phyloP scores from a whole-genome alignment of 306 rosid genomes.

The Quercus berberidifolia region DNA sequence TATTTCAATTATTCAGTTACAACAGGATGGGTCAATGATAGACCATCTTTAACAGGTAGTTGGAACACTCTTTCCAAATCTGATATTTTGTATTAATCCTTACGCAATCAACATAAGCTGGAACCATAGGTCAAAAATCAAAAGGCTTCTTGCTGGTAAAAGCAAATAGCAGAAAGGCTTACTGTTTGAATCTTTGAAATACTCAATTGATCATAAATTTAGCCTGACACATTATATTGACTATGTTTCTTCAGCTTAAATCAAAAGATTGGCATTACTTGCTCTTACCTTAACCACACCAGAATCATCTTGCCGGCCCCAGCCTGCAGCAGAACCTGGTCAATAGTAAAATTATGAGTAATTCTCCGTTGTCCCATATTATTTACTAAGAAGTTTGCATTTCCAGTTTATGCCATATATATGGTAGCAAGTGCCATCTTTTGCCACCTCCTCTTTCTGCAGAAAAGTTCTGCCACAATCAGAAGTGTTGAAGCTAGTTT shows the following conservation, averaged over 20 bases:
- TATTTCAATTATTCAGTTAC: not conserved
- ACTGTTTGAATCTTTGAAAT: not conserved
- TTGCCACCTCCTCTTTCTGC: no score
- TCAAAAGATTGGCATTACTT: slow-evolving; percentile 7
- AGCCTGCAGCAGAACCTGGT: slow-evolving; percentile 94
- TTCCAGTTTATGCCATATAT: no score
- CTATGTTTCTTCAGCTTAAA: slow-evolving; percentile 1
- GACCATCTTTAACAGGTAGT: not conserved
- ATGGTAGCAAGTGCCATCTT: no score
- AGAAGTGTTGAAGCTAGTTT: no score
- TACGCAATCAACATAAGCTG: not conserved
- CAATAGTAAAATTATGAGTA: slow-evolving; percentile 15
- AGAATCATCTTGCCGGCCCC: slow-evolving; percentile 97
- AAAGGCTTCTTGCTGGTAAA: not conserved
- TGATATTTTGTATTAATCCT: not conserved
- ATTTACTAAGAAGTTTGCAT: no score
- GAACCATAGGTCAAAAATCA: not conserved
- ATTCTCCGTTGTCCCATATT: not conserved
- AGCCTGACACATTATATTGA: not conserved
- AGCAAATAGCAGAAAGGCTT: not conserved
- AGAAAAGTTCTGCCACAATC: no score
- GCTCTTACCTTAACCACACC: slow-evolving; percentile 85
- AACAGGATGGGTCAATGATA: not conserved
- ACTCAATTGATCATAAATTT: not conserved
- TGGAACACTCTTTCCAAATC: not conserved